Conservation (phyloP, 768 basidiomycete genomes). For the Lentinula guzmanii region DNA sequence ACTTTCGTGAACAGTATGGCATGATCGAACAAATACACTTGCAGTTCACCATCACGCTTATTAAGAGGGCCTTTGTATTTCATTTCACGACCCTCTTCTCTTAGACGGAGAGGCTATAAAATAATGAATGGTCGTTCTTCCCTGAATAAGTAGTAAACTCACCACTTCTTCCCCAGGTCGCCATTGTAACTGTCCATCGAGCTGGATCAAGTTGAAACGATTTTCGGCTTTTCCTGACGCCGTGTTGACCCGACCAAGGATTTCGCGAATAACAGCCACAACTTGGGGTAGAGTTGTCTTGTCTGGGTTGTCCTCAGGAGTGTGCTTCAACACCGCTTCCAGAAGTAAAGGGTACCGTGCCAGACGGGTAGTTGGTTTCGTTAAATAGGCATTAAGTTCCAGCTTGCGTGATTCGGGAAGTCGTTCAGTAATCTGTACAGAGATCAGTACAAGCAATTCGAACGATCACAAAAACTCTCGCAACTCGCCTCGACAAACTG, state of each 20-base stretch:
- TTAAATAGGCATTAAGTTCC: conserved; percentile 95
- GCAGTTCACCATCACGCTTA: conserved; percentile 86
- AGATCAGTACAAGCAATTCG: background rate
- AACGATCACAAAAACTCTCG: background rate
- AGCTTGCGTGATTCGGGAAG: conserved; percentile 93
- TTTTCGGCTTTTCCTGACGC: conserved; percentile 97
- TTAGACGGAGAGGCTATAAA: conserved; percentile 72
- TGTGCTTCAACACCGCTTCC: conserved; percentile 89
- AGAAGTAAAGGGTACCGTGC: conserved; percentile 94
- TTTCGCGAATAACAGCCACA: conserved; percentile 70
- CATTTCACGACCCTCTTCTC: conserved; percentile 85
- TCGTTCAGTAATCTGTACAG: conserved; percentile 74
- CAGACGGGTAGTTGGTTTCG: conserved; percentile 95
- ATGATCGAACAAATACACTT: conserved; percentile 96
- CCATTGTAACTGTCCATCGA: conserved; percentile 88
- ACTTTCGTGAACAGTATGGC: conserved; percentile 89
- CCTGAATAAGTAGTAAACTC: conserved; percentile 20
- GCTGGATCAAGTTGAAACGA: conserved; percentile 88
- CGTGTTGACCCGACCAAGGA: conserved; percentile 82
- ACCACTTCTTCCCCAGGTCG: conserved; percentile 89
- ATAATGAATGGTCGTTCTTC: background rate
- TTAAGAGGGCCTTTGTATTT: conserved; percentile 88
- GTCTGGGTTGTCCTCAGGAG: conserved; percentile 85
- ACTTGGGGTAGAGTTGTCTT: conserved; percentile 73
- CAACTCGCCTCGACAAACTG: conserved; percentile 86